Percentiles rank a stretch among this genome's conserved stretches.
Conservation (phyloP, 2,329 filamentous ascomycete species). For the Parafenestella ontariensis region DNA sequence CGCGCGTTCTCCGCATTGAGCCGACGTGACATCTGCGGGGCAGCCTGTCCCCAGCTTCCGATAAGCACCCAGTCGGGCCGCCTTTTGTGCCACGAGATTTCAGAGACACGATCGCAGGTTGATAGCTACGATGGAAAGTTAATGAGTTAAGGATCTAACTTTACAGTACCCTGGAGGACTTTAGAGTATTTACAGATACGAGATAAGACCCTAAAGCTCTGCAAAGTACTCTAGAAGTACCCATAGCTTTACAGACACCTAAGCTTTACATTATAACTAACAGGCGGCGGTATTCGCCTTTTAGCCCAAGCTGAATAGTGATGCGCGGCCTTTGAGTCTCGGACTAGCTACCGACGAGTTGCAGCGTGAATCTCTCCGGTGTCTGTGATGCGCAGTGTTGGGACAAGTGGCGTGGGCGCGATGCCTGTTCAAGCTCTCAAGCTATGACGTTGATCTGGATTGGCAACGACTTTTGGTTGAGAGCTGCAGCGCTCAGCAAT, state of each 20-base stretch:
- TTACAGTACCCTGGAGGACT: no score
- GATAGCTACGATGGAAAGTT: no score
- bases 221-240: no score
- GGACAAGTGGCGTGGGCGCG: conserved; percentile 31
- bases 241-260: no score
- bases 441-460: conserved; percentile 42
- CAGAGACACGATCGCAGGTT: conserved; percentile 2
- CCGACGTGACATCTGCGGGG: conserved; percentile 26
- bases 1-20: conserved; percentile 32
- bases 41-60: conserved; percentile 13
- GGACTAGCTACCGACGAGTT: conserved; percentile 15
- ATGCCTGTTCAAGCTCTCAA: conserved; percentile 25
- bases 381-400: conserved; percentile 25
- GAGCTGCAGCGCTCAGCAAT: conserved; percentile 34
- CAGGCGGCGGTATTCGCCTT: no score
- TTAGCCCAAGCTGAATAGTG: neutral
- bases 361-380: conserved; percentile 27
- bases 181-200: no score
- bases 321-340: neutral
- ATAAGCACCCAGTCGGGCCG: conserved; percentile 17
- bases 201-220: no score
- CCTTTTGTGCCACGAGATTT: neutral
- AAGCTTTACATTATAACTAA: no score
- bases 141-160: no score
- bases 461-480: conserved; percentile 43